These are phyloP conservation scores for Lactifluus subvellereus DNA, from an alignment of 768 basidiomycete genomes.

Conservation along the genomic window DNA sequence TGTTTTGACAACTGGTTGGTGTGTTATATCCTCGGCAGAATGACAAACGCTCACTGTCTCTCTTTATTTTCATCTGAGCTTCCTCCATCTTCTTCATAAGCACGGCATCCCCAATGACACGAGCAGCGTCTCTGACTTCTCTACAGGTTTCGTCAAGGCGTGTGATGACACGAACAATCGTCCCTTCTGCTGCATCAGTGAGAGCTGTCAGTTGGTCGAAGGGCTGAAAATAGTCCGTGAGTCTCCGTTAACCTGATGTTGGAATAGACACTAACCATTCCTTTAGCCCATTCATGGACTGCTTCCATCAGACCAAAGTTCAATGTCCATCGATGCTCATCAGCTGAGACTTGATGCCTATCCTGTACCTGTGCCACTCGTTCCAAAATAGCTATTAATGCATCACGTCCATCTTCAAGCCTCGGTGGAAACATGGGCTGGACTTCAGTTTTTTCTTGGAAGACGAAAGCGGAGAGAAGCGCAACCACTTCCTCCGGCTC, in stretches of 20 bases:
- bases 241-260: not conserved
- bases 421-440: constrained; percentile 79
- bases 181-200: constrained; percentile 95
- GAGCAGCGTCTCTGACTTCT: constrained; percentile 93
- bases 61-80: constrained; percentile 85
- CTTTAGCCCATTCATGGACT: constrained; percentile 98
- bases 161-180: constrained; percentile 94
- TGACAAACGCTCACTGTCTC: constrained; percentile 72
- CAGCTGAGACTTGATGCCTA: constrained; percentile 66
- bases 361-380: constrained; percentile 78
- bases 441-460: constrained; percentile 94
- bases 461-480: constrained; percentile 91
- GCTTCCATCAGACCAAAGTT: constrained; percentile 94
- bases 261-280: constrained; percentile 63
- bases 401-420: constrained; percentile 72
- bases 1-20: constrained; percentile 27
- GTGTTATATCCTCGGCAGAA: not conserved
- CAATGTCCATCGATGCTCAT: constrained; percentile 70
- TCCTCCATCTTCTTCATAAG: constrained; percentile 99
- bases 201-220: constrained; percentile 90
- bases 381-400: constrained; percentile 72
- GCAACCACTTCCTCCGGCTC: constrained; percentile 97
- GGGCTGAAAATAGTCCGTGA: constrained; percentile 48
- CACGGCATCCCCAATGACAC: constrained; percentile 94
- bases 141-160: constrained; percentile 94